phyloP scores from a whole-genome alignment of 805 yeast species.

The Yarrowia sp. region DNA sequence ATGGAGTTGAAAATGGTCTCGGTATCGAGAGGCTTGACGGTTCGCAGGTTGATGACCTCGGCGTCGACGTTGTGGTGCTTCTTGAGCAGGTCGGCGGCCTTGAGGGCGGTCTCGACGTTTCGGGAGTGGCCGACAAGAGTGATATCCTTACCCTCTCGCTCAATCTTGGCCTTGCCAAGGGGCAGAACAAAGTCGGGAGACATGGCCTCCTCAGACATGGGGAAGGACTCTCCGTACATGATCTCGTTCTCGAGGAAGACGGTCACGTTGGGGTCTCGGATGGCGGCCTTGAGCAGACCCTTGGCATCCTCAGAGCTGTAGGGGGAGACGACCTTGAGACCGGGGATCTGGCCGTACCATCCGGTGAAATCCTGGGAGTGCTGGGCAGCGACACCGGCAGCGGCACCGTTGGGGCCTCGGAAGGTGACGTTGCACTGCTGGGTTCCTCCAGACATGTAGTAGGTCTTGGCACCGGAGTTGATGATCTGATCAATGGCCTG shows the following conservation, averaged over 20 bases:
- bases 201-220: conserved; percentile 85
- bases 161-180: conserved; percentile 94
- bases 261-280: conserved; percentile 98
- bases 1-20: conserved; percentile 84
- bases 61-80: conserved; percentile 86
- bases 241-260: conserved; percentile 95
- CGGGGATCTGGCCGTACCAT: conserved; percentile 98
- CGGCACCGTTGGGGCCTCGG: conserved; percentile 99
- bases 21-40: conserved; percentile 95
- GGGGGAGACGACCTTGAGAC: conserved; percentile 95
- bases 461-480: conserved; percentile 98
- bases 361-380: conserved; percentile 98
- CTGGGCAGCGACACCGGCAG: conserved; percentile 99
- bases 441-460: conserved; percentile 99
- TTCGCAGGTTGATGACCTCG: conserved; percentile 94
- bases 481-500: conserved; percentile 98
- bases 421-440: conserved; percentile 97
- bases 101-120: conserved; percentile 82
- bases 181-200: conserved; percentile 91
- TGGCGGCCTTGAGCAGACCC: conserved; percentile 94
- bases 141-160: conserved; percentile 89
- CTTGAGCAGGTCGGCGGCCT: conserved; percentile 88
- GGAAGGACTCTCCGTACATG: conserved; percentile 89
- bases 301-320: conserved; percentile 94
- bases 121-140: conserved; percentile 91